These are phyloP conservation scores for Dactylellina drechsleri DNA, from an alignment of 2,329 filamentous ascomycete genomes.

Conservation along the genomic window DNA sequence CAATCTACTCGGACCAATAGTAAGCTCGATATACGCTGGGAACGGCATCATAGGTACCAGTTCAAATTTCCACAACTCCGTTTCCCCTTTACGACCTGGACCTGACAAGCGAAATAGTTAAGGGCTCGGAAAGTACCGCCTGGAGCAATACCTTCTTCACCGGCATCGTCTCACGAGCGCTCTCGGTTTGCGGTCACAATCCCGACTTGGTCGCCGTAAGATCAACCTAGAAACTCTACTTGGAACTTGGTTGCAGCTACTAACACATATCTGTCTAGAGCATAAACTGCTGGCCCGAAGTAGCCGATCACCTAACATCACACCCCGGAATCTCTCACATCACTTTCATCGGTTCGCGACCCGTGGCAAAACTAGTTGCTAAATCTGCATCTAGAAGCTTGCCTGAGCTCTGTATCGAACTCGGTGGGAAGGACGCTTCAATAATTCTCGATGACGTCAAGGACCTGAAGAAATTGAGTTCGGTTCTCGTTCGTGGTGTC, in stretches of 20 bases:
- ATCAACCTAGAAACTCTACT: not conserved
- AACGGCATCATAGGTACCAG: conserved; percentile 77
- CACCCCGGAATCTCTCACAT: conserved; percentile 86
- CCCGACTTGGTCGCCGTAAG: conserved; percentile 77
- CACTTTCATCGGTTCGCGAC: conserved; percentile 92
- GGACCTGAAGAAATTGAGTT: conserved; percentile 77
- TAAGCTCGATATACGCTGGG: conserved; percentile 88
- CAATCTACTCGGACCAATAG: conserved; percentile 90
- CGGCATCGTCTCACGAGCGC: conserved; percentile 78
- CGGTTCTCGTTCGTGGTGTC: conserved; percentile 87
- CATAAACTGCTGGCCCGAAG: conserved; percentile 86
- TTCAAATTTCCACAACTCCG: not conserved
- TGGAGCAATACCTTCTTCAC: conserved; percentile 90
- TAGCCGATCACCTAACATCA: conserved; percentile 82
- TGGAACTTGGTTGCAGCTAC: not conserved
- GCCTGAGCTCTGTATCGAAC: conserved; percentile 88
- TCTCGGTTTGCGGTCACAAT: conserved; percentile 83
- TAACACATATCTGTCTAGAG: conserved; percentile 7
- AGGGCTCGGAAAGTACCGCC: conserved; percentile 93
- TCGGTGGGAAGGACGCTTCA: conserved; percentile 94
- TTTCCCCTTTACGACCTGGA: not conserved
- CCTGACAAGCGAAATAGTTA: conserved; percentile 67
- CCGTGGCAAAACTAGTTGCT: conserved; percentile 87
- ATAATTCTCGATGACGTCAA: conserved; percentile 83
- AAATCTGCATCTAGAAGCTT: conserved; percentile 83